These are phyloP conservation scores for Lachnellula subtilissima DNA, from an alignment of 2,329 filamentous ascomycete genomes.

Conservation along the genomic window DNA sequence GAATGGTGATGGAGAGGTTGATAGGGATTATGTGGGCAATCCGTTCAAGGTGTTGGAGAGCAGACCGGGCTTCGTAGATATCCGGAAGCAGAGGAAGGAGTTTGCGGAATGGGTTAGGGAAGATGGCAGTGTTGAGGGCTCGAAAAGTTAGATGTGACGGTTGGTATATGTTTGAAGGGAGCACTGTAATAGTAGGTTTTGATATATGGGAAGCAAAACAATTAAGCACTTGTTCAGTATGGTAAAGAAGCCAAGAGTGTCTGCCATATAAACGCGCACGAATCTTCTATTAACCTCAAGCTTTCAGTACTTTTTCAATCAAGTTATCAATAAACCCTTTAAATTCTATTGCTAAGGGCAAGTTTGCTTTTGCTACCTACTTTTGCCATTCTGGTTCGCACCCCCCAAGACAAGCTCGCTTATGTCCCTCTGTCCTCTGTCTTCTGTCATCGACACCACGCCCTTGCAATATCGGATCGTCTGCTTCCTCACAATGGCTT, in stretches of 20 bases:
- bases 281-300: too few relatives aligned
- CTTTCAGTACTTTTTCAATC: too few relatives aligned
- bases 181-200: background rate
- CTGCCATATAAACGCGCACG: too few relatives aligned
- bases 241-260: too few relatives aligned
- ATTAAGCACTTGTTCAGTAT: too few relatives aligned
- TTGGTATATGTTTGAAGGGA: background rate
- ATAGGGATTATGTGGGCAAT: constrained; percentile 68
- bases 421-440: background rate
- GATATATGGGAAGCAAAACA: too few relatives aligned
- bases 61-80: constrained; percentile 79
- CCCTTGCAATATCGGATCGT: background rate
- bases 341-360: too few relatives aligned
- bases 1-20: constrained; percentile 56
- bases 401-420: background rate
- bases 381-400: too few relatives aligned
- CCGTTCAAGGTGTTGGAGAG: constrained; percentile 77
- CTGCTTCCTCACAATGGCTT: constrained; percentile 20
- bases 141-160: constrained; percentile 15
- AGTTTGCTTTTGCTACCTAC: too few relatives aligned
- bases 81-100: constrained; percentile 72
- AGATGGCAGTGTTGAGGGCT: constrained; percentile 13
- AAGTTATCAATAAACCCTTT: too few relatives aligned
- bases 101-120: constrained; percentile 69
- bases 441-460: background rate